Evolutionary conservation across 306 rosid genomes (phyloP), one percentile per base, ranked within the genome.

Genomic region (Glycine soja): DNA sequence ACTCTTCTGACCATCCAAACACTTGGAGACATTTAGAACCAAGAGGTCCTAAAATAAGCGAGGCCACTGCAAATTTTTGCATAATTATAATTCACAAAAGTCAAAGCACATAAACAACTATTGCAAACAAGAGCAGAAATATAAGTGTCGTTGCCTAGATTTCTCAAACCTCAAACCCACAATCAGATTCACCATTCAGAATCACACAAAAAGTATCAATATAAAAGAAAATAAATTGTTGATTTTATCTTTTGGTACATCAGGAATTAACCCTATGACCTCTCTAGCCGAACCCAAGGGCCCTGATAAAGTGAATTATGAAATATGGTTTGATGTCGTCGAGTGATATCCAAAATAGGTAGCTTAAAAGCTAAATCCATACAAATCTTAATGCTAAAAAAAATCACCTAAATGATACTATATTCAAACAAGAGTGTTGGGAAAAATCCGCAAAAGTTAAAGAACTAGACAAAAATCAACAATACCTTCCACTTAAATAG

Each of bases 401-500:
- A 24, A 8, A 40, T 40, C 73, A 61, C 43, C 0, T 11, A 34
- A 73, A 36, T 40, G 15, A 47, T 7, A 34, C 77, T 8, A 47
- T 54, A 67, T 13, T 40, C n/a, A 46, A 14, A 62, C 8, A 61
- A 40, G 5, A 30, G 19, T 42, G 6, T 42, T 52, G n/a, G 72
- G 42, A 53, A 34, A 76, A 53, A 65, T 45, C 70, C 40, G 66
- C 61, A 79, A 43, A 75, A 63, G 59, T 48, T 10, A 53, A 70
- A 15, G 43, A 16, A 38, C 13, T 10, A 24, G 24, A 30, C 19
- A 78, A 32, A 69, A 67, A 50, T 66, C 45, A 77, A 36, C 3
- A 36, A 19, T 75, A 94, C 98, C 97, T 92, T 95, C 75, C 81
- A 95, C 85, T 84, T 86, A 52, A 65, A 80, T 76, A 92, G 80